Conservation (phyloP, 305 asterid species). For the Fraxinus angustifolia region DNA sequence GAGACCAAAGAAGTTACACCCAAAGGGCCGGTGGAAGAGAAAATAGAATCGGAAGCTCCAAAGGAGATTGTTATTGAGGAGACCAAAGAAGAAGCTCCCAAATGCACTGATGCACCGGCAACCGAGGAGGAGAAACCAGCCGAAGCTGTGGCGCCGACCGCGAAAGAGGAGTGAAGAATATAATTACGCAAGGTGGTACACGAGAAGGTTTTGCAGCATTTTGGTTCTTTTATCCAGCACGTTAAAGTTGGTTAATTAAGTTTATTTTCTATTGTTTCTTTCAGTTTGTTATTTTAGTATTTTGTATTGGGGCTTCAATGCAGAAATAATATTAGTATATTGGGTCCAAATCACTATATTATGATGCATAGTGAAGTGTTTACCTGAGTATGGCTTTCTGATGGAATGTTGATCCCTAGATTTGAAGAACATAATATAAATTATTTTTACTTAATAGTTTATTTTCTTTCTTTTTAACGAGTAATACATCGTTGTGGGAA, state of each 20-base stretch:
- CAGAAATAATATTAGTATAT: conserved; percentile 19
- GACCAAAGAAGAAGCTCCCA: conserved; percentile 13
- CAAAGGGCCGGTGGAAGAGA: conserved; percentile 4
- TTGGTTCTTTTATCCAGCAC: conserved; percentile 23
- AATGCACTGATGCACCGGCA: conserved; percentile 5
- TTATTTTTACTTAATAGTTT: not conserved
- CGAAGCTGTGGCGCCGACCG: conserved; percentile 5
- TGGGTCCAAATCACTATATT: conserved; percentile 3
- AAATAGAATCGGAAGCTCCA: conserved; percentile 12
- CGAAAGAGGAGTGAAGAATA: conserved; percentile 15
- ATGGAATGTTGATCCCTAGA: conserved; percentile 20
- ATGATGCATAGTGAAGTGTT: conserved; percentile 10
- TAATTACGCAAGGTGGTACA: conserved; percentile 9
- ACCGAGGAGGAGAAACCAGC: conserved; percentile 23
- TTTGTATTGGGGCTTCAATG: conserved; percentile 19
- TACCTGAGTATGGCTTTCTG: conserved; percentile 21
- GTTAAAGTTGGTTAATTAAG: conserved; percentile 9
- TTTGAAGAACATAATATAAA: not conserved
- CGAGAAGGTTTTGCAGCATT: conserved; percentile 13
- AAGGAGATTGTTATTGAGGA: conserved; percentile 15
- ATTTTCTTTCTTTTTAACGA: not conserved
- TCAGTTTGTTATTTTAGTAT: conserved; percentile 8
- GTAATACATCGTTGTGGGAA: not conserved
- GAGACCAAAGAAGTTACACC: conserved; percentile 11
- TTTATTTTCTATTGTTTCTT: conserved; percentile 7